These are phyloP conservation scores for Heliamphora exappendiculata DNA, from an alignment of 148 eudicot species.

Conservation along the genomic window DNA sequence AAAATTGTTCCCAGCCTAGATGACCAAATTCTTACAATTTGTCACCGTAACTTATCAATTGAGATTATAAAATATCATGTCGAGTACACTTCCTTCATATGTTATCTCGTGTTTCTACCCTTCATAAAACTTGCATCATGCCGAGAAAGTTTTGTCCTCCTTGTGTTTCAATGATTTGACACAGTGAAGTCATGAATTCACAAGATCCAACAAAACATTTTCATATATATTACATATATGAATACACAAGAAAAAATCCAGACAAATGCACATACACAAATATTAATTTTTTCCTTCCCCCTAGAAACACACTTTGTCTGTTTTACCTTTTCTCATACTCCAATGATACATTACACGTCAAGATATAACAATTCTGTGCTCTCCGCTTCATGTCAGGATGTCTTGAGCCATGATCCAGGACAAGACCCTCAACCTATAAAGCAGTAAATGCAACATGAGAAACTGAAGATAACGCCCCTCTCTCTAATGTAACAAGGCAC, in stretches of 20 bases:
- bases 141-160: neutral
- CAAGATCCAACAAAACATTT: neutral
- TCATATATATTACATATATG: neutral
- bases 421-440: conserved; percentile 87
- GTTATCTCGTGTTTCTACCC: neutral
- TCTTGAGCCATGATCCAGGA: conserved; percentile 98
- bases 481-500: too few species aligned
- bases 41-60: neutral
- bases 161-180: neutral
- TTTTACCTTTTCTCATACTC: conserved; percentile 95
- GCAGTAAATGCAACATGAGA: conserved; percentile 1
- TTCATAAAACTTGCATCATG: neutral
- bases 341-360: conserved; percentile 86
- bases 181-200: neutral
- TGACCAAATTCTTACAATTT: neutral
- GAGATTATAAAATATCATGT: neutral
- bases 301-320: neutral
- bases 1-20: neutral
- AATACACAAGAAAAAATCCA: neutral
- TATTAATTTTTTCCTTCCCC: neutral
- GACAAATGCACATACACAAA: neutral
- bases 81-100: neutral
- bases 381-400: conserved; percentile 99
- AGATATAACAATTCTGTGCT: conserved; percentile 75
- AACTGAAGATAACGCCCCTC: neutral